phyloP scores from a whole-genome alignment of 1,284 basidiomycete genomes.

The Leccinum griseonigrum region DNA sequence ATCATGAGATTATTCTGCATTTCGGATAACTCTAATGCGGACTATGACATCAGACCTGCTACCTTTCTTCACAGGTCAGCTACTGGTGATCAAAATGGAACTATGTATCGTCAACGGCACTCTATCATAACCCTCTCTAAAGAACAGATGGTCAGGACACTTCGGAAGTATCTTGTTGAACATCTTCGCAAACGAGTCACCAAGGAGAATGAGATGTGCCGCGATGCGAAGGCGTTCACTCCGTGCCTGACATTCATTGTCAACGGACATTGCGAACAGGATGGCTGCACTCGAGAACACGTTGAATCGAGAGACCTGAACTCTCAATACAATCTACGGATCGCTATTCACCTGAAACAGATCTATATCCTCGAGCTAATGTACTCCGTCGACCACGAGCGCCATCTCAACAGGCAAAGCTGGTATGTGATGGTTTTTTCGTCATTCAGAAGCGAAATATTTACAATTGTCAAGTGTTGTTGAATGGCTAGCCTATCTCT shows the following conservation, averaged over 20 bases:
- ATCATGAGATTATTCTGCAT: conserved; percentile 43
- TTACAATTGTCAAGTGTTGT: conserved; percentile 8
- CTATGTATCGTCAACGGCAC: neutral
- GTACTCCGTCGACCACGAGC: conserved; percentile 19
- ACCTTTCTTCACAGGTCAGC: conserved; percentile 27
- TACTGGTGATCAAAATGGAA: neutral
- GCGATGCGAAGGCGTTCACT: conserved; percentile 32
- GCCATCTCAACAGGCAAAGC: conserved; percentile 1
- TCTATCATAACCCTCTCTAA: conserved; percentile 5
- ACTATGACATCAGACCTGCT: conserved; percentile 25
- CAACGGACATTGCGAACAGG: conserved; percentile 36
- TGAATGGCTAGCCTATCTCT: conserved; percentile 37
- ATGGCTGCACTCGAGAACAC: conserved; percentile 41
- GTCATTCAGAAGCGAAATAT: neutral
- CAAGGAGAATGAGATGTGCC: conserved; percentile 36
- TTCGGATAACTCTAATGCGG: conserved; percentile 22
- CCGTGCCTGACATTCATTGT: conserved; percentile 41
- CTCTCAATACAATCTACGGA: conserved; percentile 37
- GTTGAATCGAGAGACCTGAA: conserved; percentile 24
- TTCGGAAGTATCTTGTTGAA: conserved; percentile 25
- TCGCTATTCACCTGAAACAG: conserved; percentile 47
- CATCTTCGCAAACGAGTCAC: conserved; percentile 33
- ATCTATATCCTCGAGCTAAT: conserved; percentile 42
- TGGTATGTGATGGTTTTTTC: conserved; percentile 19
- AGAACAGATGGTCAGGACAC: conserved; percentile 2